Evolutionary conservation across 1,284 basidiomycete species (phyloP).

Genomic region (Trametes polyzona): DNA sequence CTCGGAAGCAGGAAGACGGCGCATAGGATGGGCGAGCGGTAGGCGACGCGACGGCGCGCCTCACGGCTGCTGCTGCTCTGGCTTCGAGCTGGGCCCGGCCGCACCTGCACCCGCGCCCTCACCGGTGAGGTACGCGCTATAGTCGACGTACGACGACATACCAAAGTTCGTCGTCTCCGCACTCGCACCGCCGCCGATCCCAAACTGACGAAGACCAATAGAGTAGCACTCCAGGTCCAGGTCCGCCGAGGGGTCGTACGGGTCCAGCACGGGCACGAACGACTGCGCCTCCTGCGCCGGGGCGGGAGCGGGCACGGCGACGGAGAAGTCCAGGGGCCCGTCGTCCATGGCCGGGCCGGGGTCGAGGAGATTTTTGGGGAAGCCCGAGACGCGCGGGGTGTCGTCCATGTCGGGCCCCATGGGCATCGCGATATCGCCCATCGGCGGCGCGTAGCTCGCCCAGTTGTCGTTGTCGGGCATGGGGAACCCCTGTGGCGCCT

Average conservation of each 20-base stretch:
- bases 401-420: constrained; percentile 28
- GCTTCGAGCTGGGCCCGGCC: no score
- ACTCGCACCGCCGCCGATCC: constrained; percentile 13
- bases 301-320: neutral
- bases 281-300: neutral
- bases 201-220: constrained; percentile 25
- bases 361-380: constrained; percentile 23
- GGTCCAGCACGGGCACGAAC: neutral
- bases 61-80: constrained; percentile 14
- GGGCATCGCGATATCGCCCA: constrained; percentile 3
- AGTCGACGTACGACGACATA: constrained; percentile 22
- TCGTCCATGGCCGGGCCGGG: neutral
- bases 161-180: constrained; percentile 9
- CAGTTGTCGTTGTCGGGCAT: constrained; percentile 5
- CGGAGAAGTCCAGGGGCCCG: neutral
- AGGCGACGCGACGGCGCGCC: neutral
- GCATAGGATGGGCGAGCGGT: neutral
- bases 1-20: neutral
- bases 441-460: constrained; percentile 2
- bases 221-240: constrained; percentile 30
- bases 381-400: constrained; percentile 27
- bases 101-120: no score
- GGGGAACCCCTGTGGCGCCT: neutral
- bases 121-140: constrained; percentile 22
- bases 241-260: constrained; percentile 20